A percentile compares a stretch with the other conserved stretches of the same genome.
Conservation (phyloP, 768 basidiomycete genomes). For the Tylopilus sp. region DNA sequence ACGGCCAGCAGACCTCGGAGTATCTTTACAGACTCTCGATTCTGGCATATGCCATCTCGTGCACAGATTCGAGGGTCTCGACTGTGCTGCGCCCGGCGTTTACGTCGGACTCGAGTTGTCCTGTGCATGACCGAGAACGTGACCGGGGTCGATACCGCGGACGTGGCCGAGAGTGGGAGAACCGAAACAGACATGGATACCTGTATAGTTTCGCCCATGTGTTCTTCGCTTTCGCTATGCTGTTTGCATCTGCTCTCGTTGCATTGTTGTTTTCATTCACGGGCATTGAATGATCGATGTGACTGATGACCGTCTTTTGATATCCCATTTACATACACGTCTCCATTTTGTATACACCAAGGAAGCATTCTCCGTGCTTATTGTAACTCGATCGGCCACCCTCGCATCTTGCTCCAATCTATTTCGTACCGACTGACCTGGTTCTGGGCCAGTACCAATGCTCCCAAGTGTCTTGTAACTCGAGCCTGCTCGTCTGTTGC, state of each 20-base stretch:
- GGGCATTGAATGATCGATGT: neutral
- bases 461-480: too few relatives aligned
- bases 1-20: constrained; percentile 12
- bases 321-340: neutral
- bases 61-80: constrained; percentile 32
- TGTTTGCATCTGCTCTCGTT: neutral
- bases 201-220: neutral
- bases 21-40: constrained; percentile 31
- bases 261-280: neutral
- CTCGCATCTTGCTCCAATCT: neutral
- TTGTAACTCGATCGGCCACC: neutral
- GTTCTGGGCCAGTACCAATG: too few relatives aligned
- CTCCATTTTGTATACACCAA: neutral
- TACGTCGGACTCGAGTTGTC: constrained; percentile 19
- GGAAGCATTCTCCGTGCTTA: neutral
- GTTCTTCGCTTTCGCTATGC: neutral
- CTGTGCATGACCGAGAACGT: constrained; percentile 19
- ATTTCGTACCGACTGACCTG: too few relatives aligned
- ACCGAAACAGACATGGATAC: constrained; percentile 12
- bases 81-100: constrained; percentile 33
- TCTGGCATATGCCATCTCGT: constrained; percentile 32
- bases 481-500: too few relatives aligned
- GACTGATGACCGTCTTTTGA: neutral
- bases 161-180: constrained; percentile 10
- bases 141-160: constrained; percentile 11